Conservation (phyloP, 352 stramenopile genomes). For the Thraustochytrium striatum region DNA sequence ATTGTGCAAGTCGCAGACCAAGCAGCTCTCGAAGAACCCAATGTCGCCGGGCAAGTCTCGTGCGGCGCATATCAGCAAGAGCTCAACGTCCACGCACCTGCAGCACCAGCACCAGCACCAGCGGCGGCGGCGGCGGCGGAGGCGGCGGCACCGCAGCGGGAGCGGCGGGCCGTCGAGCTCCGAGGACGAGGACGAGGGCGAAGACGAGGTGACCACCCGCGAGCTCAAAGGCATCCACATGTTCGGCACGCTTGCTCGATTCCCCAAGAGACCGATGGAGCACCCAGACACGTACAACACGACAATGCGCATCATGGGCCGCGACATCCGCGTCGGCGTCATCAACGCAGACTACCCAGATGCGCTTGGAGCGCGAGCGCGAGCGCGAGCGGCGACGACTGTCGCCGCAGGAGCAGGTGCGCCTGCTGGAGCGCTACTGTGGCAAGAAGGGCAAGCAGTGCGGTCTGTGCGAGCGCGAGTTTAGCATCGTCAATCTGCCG, state of each 20-base stretch:
- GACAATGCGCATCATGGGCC: slow-evolving; percentile 1
- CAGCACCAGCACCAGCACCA: not conserved
- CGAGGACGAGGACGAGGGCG: no score
- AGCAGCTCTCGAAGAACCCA: no score
- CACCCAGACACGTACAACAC: slow-evolving; percentile 14
- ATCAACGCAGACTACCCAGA: slow-evolving; percentile 4
- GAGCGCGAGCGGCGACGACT: not conserved
- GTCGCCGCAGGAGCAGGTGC: slow-evolving; percentile 20
- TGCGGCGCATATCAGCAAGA: no score
- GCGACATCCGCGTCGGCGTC: slow-evolving; percentile 9
- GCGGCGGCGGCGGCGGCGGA: not conserved
- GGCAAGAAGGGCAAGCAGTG: slow-evolving; percentile 14
- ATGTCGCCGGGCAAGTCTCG: no score
- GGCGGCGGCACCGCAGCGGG: not conserved
- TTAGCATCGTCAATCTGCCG: slow-evolving; percentile 39
- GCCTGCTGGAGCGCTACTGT: slow-evolving; percentile 28
- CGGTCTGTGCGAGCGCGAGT: slow-evolving; percentile 30
- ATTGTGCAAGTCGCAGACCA: no score
- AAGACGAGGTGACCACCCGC: not conserved
- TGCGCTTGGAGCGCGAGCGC: not conserved
- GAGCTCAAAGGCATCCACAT: not conserved
- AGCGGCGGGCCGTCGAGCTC: not conserved
- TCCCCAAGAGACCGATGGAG: not conserved
- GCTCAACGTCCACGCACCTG: not conserved
- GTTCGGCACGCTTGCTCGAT: not conserved